phyloP scores from a whole-genome alignment of 345 rosid genomes.

The Linum tenue region DNA sequence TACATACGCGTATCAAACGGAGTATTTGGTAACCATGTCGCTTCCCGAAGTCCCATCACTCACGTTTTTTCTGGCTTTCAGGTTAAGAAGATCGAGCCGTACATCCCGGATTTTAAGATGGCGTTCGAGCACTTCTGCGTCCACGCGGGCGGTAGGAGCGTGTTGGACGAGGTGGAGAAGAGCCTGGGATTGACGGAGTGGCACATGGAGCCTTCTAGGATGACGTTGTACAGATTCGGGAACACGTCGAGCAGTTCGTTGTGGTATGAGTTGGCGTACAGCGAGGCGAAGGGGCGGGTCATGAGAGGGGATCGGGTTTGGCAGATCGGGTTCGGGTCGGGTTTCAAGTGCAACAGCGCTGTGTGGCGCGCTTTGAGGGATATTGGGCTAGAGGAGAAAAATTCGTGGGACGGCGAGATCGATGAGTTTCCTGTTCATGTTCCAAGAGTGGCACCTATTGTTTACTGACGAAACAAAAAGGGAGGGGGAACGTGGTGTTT shows the following conservation, averaged over 20 bases:
- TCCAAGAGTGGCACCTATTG: conserved; percentile 31
- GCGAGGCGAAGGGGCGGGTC: conserved; percentile 85
- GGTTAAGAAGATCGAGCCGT: conserved; percentile 22
- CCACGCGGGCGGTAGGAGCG: conserved; percentile 5
- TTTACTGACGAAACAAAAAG: conserved; percentile 36
- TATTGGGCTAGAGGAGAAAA: conserved; percentile 73
- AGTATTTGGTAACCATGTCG: too few species aligned
- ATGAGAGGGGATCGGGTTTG: conserved; percentile 73
- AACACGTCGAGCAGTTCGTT: conserved; percentile 77
- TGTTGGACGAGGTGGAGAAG: conserved; percentile 72
- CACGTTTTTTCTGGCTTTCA: too few species aligned
- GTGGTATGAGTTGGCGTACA: conserved; percentile 81
- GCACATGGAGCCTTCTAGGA: conserved; percentile 96
- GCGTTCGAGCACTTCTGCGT: conserved; percentile 14
- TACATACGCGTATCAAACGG: too few species aligned
- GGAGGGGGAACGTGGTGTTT: too few species aligned
- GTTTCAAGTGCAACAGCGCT: conserved; percentile 90
- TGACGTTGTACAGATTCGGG: conserved; percentile 77
- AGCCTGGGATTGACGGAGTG: conserved; percentile 56
- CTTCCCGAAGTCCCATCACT: too few species aligned
- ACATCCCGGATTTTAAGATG: conserved; percentile 8
- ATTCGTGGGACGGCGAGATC: conserved; percentile 79
- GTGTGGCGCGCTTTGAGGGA: conserved; percentile 78
- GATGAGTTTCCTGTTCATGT: conserved; percentile 68
- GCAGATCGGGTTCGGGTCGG: conserved; percentile 94